Percentiles rank a stretch among this genome's conserved stretches.
Conservation (phyloP, 352 stramenopile genomes). For the Elongisporangium prolatum region DNA sequence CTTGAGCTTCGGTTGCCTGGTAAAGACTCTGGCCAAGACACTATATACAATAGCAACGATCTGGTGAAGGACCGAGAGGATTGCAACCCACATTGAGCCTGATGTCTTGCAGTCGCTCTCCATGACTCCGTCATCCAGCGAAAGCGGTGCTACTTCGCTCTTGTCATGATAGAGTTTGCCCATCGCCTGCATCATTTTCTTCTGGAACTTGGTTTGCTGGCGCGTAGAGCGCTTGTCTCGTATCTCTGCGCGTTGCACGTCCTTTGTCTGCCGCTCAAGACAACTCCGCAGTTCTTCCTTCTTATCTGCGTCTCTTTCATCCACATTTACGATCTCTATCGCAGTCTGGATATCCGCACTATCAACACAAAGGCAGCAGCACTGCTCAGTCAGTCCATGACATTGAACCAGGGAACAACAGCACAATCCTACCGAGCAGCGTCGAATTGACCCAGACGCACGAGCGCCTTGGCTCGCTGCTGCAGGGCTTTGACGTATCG, state of each 20-base stretch:
- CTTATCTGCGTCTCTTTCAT: not conserved
- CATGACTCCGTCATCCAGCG: not conserved
- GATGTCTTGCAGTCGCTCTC: not conserved
- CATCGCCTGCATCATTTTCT: constrained; percentile 79
- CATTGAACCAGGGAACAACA: constrained; percentile 8
- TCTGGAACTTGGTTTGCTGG: constrained; percentile 51
- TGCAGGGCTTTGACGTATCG: constrained; percentile 49
- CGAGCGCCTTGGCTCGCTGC: constrained; percentile 56
- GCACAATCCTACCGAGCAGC: constrained; percentile 44
- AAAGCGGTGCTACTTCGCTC: constrained; percentile 13
- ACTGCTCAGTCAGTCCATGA: no score
- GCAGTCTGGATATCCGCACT: constrained; percentile 37
- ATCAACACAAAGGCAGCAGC: constrained; percentile 1
- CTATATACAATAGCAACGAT: constrained; percentile 11
- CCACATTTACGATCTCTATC: constrained; percentile 9
- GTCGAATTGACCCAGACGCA: constrained; percentile 42
- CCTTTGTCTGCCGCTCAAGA: constrained; percentile 40
- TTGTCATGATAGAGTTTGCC: constrained; percentile 76
- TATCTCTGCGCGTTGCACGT: constrained; percentile 45
- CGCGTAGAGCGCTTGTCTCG: constrained; percentile 29
- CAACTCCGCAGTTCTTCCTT: constrained; percentile 14
- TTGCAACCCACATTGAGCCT: constrained; percentile 12
- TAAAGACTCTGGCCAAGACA: constrained; percentile 13
- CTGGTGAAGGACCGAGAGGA: constrained; percentile 10
- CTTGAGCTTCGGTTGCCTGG: not conserved